These are phyloP conservation scores for Hordeum marinum DNA, from an alignment of 176 grass and related monocot species.

Conservation along the genomic window DNA sequence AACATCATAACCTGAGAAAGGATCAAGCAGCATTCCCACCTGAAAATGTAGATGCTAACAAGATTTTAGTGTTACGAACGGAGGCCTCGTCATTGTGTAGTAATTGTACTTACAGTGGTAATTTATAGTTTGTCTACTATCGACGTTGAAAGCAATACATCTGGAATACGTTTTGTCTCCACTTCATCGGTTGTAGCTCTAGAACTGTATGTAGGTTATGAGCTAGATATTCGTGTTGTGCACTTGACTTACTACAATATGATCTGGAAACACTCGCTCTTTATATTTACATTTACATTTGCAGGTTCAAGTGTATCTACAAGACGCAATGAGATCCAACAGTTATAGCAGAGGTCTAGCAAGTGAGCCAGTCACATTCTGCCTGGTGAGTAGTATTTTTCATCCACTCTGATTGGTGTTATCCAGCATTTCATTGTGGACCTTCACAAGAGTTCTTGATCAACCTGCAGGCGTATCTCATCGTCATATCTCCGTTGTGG, in stretches of 20 bases:
- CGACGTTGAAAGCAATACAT: not conserved
- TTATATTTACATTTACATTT: not conserved
- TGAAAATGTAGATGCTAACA: too few species aligned
- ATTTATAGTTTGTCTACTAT: not conserved
- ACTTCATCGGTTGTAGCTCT: not conserved
- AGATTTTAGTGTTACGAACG: not conserved
- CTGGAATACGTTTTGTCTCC: not conserved
- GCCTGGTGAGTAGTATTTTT: slow-evolving; percentile 30
- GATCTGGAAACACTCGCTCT: not conserved
- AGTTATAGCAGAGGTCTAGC: slow-evolving; percentile 37
- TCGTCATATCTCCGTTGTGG: slow-evolving; percentile 31
- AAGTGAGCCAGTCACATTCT: slow-evolving; percentile 25
- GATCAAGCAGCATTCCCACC: too few species aligned
- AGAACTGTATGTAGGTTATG: not conserved
- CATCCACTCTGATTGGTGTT: not conserved
- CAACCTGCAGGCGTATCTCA: slow-evolving; percentile 37
- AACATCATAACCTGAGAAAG: too few species aligned
- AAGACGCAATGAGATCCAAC: slow-evolving; percentile 44
- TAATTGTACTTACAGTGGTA: not conserved
- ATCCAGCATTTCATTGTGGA: not conserved
- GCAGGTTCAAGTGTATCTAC: slow-evolving; percentile 42
- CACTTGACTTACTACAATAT: not conserved
- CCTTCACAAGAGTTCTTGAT: not conserved
- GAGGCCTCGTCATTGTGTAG: not conserved
- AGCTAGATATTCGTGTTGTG: not conserved